These are phyloP conservation scores for Beauveria pseudobassiana DNA, from an alignment of 2,329 filamentous ascomycete genomes.

Conservation along the genomic window DNA sequence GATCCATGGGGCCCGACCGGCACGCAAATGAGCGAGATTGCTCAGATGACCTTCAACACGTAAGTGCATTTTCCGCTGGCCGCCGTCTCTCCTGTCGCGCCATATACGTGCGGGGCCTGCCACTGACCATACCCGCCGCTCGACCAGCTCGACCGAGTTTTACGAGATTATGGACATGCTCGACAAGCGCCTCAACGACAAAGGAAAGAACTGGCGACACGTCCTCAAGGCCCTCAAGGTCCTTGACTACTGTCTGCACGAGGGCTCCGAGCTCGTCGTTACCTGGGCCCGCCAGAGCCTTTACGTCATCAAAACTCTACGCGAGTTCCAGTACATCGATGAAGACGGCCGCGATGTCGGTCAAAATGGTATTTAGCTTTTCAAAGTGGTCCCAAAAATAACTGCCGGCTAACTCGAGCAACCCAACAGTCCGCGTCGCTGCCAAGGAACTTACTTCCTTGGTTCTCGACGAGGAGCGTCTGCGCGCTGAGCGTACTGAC, in stretches of 20 bases:
- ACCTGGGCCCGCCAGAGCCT: constrained; percentile 98
- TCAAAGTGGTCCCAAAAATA: not conserved
- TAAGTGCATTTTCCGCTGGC: constrained; percentile 39
- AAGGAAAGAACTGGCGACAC: constrained; percentile 99
- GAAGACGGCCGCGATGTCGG: constrained; percentile 94
- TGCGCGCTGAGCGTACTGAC: constrained; percentile 84
- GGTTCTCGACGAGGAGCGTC: constrained; percentile 85
- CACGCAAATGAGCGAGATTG: constrained; percentile 97
- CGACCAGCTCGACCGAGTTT: constrained; percentile 79
- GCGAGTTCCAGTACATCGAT: constrained; percentile 94
- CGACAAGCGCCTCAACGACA: constrained; percentile 96
- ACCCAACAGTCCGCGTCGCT: constrained; percentile 70
- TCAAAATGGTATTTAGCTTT: constrained; percentile 68
- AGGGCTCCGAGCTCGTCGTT: constrained; percentile 91
- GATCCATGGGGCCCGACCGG: constrained; percentile 97
- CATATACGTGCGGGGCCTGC: constrained; percentile 4
- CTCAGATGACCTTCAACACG: constrained; percentile 96
- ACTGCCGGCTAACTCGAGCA: constrained; percentile 14
- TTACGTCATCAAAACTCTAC: constrained; percentile 96
- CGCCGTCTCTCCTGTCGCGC: not conserved
- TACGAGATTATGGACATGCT: constrained; percentile 99
- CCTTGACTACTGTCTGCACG: constrained; percentile 93
- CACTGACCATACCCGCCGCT: not conserved
- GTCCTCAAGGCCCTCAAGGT: constrained; percentile 97
- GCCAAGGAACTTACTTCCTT: constrained; percentile 92